These are phyloP conservation scores for Candida buenavistaensis DNA, from an alignment of 1,139 yeast species.

Conservation along the genomic window DNA sequence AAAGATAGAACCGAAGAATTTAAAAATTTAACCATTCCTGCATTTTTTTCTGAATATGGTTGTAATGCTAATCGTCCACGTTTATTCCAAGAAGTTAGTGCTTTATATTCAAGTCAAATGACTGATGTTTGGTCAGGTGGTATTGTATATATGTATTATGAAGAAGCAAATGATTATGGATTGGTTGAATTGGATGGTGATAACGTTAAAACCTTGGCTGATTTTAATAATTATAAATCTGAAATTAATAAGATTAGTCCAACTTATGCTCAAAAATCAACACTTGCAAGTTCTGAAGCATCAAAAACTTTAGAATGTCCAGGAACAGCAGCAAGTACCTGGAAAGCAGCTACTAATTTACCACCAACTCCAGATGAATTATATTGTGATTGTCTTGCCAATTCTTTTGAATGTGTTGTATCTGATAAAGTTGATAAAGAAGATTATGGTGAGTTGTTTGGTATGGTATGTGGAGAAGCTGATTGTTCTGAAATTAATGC, in stretches of 20 bases:
- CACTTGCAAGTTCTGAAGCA: conserved; percentile 2
- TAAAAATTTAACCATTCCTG: conserved; percentile 49
- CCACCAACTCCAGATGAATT: conserved; percentile 58
- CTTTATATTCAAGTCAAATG: conserved; percentile 37
- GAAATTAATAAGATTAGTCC: conserved; percentile 37
- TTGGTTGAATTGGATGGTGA: conserved; percentile 24
- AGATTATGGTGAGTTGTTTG: conserved; percentile 34
- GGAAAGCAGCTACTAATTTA: conserved; percentile 45
- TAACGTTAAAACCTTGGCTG: conserved; percentile 42
- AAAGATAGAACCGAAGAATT: conserved; percentile 53
- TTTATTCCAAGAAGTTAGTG: conserved; percentile 53
- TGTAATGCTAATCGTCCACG: conserved; percentile 55
- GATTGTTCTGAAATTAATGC: conserved; percentile 53
- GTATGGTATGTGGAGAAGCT: conserved; percentile 47
- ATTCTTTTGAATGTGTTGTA: conserved; percentile 50
- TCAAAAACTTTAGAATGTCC: conserved; percentile 7
- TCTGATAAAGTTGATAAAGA: conserved; percentile 31
- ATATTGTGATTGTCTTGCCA: conserved; percentile 58
- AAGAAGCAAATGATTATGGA: conserved; percentile 37
- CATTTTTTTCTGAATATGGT: conserved; percentile 64
- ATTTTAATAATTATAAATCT: conserved; percentile 37
- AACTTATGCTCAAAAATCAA: conserved; percentile 7
- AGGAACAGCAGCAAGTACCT: conserved; percentile 21
- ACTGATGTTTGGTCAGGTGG: conserved; percentile 44
- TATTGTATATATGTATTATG: conserved; percentile 40